phyloP scores from a whole-genome alignment of 2,329 filamentous ascomycete genomes.

The Ceratocystis albifundus region DNA sequence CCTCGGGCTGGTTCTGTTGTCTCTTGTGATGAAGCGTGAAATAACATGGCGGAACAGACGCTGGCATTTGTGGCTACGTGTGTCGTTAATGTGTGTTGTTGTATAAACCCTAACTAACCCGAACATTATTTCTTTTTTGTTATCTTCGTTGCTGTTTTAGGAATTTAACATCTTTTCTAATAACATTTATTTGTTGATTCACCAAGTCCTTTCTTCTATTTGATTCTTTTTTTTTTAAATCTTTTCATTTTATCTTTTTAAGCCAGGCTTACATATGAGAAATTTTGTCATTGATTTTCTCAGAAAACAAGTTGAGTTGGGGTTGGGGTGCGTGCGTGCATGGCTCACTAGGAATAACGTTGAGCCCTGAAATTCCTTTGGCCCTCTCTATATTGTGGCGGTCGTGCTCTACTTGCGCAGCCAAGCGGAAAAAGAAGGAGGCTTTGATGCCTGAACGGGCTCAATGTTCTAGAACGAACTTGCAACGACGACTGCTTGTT shows the following conservation, averaged over 20 bases:
- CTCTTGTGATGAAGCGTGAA: not conserved
- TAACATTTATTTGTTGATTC: not conserved
- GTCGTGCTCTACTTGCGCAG: too few species aligned
- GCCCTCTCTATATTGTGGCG: not conserved
- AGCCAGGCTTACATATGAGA: not conserved
- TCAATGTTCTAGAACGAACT: not conserved
- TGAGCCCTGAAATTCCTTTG: slow-evolving; percentile 6
- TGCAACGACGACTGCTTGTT: not conserved
- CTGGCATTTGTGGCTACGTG: not conserved
- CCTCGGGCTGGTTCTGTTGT: not conserved
- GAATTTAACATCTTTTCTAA: not conserved
- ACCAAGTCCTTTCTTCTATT: not conserved
- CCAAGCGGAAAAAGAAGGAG: not conserved
- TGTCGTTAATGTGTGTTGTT: too few species aligned
- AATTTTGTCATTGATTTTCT: not conserved
- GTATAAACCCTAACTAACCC: not conserved
- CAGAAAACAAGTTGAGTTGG: slow-evolving; percentile 6
- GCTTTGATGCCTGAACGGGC: not conserved
- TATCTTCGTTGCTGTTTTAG: not conserved
- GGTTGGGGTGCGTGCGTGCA: slow-evolving; percentile 11
- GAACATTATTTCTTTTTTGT: too few species aligned
- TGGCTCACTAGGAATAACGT: not conserved
- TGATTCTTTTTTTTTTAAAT: not conserved
- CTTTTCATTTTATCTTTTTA: too few species aligned
- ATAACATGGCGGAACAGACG: not conserved